Evolutionary conservation across 768 basidiomycete genomes (phyloP), one percentile per base, ranked within the genome.

Genomic region (Phlebiopsis flavidoalba): DNA sequence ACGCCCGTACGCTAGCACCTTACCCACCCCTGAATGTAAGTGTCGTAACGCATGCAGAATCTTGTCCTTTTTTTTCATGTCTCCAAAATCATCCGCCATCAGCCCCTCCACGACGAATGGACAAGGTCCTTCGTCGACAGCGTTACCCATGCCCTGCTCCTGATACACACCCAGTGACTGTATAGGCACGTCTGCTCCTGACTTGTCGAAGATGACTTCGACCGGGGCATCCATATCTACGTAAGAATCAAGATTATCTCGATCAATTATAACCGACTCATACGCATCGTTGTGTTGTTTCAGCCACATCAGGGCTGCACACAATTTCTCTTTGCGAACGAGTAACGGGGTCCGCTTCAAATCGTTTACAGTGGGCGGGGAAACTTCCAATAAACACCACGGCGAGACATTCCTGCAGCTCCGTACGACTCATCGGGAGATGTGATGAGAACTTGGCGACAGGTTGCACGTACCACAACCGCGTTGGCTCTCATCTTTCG

Each of bases 191-290:
- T 51, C n/a, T 78, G 77, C 33, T 72, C 60, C 49, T 77, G 72
- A 53, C 71, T 77, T 52, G 77, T 77, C 0, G 70, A 73, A 26
- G 75, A 56, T 31, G 77, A 72, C 0, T 74, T 68, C 59, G 76
- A 62, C 68, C 31, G 71, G 70, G 10, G 67, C 60, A 59, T 10
- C 60, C 8, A 71, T 65, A 48, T 72, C 70, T 8, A 58, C 56
- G 40, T 64, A 58, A 6, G 37, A 22, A 3, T 57, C 35, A 5
- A 69, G n/a, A 52, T 69, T 69, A 8, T 60, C 33, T 6, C 58
- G 15, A 1, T 66, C 67, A 19, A 69, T 67, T 8, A 37, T 22
- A 3, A 69, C 12, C 40, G 66, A 62, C 10, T 35, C 3, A 33
- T 67, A 67, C 31, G 56, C 60, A 22, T 17, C 49, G 35, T 67